phyloP scores from a whole-genome alignment of 345 rosid species.

The Sisymbrium altissimum region DNA sequence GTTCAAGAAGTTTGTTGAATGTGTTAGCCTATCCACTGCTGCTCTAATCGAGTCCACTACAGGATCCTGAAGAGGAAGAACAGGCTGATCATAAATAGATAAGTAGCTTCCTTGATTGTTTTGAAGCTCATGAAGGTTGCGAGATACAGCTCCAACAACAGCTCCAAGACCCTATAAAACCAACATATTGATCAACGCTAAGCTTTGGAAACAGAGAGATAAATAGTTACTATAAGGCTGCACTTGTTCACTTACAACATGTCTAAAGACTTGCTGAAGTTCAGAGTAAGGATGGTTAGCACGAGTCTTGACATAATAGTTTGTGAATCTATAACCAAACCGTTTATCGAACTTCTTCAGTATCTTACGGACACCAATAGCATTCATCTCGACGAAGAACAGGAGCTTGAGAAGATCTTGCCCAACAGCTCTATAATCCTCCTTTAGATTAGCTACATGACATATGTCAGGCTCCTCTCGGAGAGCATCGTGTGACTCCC shows the following conservation, averaged over 20 bases:
- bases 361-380: constrained; percentile 88
- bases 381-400: constrained; percentile 79
- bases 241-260: constrained; percentile 64
- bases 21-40: constrained; percentile 80
- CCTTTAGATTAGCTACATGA: constrained; percentile 49
- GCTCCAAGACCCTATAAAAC: constrained; percentile 82
- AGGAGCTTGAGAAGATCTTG: constrained; percentile 80
- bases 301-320: constrained; percentile 92
- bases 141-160: constrained; percentile 94
- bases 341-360: constrained; percentile 95
- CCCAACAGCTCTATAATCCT: constrained; percentile 72
- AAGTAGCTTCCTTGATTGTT: constrained; percentile 88
- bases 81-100: constrained; percentile 88
- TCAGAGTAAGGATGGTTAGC: constrained; percentile 98
- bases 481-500: constrained; percentile 61
- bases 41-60: constrained; percentile 74
- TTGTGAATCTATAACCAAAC: constrained; percentile 82
- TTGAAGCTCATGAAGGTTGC: constrained; percentile 95
- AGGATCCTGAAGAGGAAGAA: constrained; percentile 81
- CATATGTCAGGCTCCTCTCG: constrained; percentile 53
- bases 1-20: constrained; percentile 86
- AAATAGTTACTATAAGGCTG: neutral
- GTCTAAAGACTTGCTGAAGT: constrained; percentile 94
- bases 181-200: neutral
- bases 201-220: neutral